Base-by-base conservation (phyloP, 2,329 filamentous ascomycete species). In the Monilinia polystroma region DNA sequence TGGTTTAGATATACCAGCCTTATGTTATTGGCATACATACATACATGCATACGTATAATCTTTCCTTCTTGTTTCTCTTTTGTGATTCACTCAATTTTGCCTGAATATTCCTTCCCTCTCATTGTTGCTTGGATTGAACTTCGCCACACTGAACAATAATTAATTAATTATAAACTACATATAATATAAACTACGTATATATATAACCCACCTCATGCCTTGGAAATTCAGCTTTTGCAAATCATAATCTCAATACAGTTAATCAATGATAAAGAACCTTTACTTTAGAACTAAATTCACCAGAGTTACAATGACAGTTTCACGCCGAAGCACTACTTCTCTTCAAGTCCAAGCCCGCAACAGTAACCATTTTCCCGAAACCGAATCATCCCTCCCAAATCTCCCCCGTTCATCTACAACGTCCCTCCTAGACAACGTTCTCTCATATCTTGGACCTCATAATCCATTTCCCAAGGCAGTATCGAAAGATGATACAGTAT, bases 401-500 rank as follows among this genome's bases (percentile, higher is more conserved):
- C 76, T 79, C 35, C 75, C 65, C 53, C 63, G 51, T 72, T 52
- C 72, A 72, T 63, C 70, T 70, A 62, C 73, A 59, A 69, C 73
- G n/a, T 63, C 69, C 3, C 32, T 73, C 12, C n/a, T 65, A 20
- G 68, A 77, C 45, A 75, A 80, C 45, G 64, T 84, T 57, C 75
- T 87, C 35, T 83, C 82, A 2, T 81, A 82, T 65, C 77, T 88
- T 1, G 82, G 83, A 29, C 76, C 77, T 11, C 71, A 63, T 66
- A 89, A 87, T 73, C 88, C 89, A 0, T 79, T 88, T 16, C 82
- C 84, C 0, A 83, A 83, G 56, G 80, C 82, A 45, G 84, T 92
- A 57, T 84, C 87, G 65, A 81, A 67, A 8, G 72, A 73, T 51
- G 90, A 97, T 76, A 87, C 85, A 18, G 87, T 97, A 52, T 97